A percentile compares a stretch with the other conserved stretches of the same genome.
Evolutionary conservation across 768 basidiomycete genomes (phyloP).

Genomic region (Strobilomyces dryophilus): DNA sequence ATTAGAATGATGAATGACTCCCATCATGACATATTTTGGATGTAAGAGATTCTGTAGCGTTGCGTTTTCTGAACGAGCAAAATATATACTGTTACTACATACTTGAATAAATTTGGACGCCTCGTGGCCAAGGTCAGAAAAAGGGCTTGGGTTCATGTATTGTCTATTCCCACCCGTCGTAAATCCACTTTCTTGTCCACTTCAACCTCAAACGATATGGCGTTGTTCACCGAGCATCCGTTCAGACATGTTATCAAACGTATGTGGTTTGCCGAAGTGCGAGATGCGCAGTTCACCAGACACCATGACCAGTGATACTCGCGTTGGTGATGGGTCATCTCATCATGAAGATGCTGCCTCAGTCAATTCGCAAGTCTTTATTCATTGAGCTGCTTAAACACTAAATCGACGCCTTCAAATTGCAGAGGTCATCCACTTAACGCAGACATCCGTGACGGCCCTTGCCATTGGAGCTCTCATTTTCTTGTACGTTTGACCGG

Average conservation of each 20-base stretch:
- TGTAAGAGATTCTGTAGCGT: slow-evolving; percentile 8
- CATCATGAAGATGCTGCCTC: slow-evolving; percentile 45
- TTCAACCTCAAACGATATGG: slow-evolving; percentile 23
- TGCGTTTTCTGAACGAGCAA: slow-evolving; percentile 11
- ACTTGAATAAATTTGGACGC: slow-evolving; percentile 16
- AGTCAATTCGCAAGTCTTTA: slow-evolving; percentile 28
- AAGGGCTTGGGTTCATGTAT: slow-evolving; percentile 8
- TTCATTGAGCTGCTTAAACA: slow-evolving; percentile 1
- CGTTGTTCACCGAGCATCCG: slow-evolving; percentile 30
- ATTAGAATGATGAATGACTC: not conserved
- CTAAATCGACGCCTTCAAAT: slow-evolving; percentile 11
- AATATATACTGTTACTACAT: not conserved
- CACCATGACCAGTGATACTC: slow-evolving; percentile 37
- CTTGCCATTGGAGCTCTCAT: slow-evolving; percentile 63
- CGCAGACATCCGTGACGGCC: slow-evolving; percentile 71
- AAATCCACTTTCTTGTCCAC: slow-evolving; percentile 1
- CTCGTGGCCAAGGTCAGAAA: slow-evolving; percentile 28
- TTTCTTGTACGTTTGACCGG: slow-evolving; percentile 44
- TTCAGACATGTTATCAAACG: slow-evolving; percentile 32
- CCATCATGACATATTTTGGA: slow-evolving; percentile 1
- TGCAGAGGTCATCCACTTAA: slow-evolving; percentile 58
- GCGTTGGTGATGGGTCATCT: slow-evolving; percentile 48
- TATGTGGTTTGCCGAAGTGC: slow-evolving; percentile 9
- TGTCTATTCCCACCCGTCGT: not conserved
- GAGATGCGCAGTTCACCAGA: slow-evolving; percentile 8